A percentile compares a stretch with the other conserved stretches of the same genome.
phyloP scores from a whole-genome alignment of 345 rosid species.

The Rhodamnia argentea region DNA sequence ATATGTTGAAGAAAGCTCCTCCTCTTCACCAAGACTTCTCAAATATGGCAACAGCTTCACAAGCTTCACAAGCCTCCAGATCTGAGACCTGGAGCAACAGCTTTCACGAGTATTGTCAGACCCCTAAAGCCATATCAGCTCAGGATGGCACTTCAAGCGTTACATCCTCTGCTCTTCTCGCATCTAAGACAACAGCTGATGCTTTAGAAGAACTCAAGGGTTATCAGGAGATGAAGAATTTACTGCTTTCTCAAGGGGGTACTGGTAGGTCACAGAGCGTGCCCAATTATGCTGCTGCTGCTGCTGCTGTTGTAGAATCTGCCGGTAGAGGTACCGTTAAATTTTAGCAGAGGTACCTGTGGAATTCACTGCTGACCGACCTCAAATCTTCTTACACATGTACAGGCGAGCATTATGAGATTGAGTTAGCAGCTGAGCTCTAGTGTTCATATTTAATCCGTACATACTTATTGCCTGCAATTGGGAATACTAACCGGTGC shows the following conservation, averaged over 20 bases:
- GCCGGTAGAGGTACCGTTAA: neutral
- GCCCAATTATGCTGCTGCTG: neutral
- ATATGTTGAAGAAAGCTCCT: constrained; percentile 77
- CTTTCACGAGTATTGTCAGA: constrained; percentile 11
- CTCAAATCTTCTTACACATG: neutral
- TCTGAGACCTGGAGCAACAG: constrained; percentile 16
- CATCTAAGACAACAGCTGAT: constrained; percentile 71
- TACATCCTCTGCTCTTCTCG: constrained; percentile 34
- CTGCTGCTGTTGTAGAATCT: neutral
- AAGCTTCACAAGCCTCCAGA: constrained; percentile 19
- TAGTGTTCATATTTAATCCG: neutral
- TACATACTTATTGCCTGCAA: neutral
- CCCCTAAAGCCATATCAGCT: constrained; percentile 5
- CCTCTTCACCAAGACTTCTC: constrained; percentile 61
- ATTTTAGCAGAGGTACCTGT: neutral
- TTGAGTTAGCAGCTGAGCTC: neutral
- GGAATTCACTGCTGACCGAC: neutral
- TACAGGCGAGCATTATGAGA: neutral
- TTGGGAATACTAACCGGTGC: neutral
- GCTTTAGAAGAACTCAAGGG: constrained; percentile 75
- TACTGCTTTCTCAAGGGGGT: constrained; percentile 44
- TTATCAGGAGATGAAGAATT: constrained; percentile 56
- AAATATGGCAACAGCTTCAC: constrained; percentile 14
- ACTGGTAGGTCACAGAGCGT: neutral
- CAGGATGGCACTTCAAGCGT: constrained; percentile 25